A percentile compares a stretch with the other conserved stretches of the same genome.
phyloP scores from a whole-genome alignment of 805 yeast genomes.

The Ogataea neopini region DNA sequence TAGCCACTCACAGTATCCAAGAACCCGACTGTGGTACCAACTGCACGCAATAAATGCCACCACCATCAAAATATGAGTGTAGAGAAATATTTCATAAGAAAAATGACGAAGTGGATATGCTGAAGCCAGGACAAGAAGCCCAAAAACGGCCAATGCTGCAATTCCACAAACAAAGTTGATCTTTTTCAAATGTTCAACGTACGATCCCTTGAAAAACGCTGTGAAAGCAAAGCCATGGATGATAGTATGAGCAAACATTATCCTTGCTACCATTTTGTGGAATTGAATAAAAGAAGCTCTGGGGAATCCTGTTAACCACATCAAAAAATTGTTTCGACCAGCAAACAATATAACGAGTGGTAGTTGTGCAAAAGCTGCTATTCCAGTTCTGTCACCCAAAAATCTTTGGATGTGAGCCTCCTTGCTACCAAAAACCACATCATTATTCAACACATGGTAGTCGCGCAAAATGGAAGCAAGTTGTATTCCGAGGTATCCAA shows the following conservation, averaged over 20 bases:
- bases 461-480: slow-evolving; percentile 23
- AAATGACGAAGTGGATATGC: slow-evolving; percentile 49
- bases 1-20: slow-evolving; percentile 37
- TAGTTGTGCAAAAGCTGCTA: slow-evolving; percentile 40
- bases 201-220: not conserved
- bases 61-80: slow-evolving; percentile 58
- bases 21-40: slow-evolving; percentile 55
- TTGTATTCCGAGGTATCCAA: slow-evolving; percentile 29
- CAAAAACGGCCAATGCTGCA: slow-evolving; percentile 43
- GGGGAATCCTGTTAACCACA: slow-evolving; percentile 45
- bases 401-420: slow-evolving; percentile 36
- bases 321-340: slow-evolving; percentile 48
- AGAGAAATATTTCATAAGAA: slow-evolving; percentile 60
- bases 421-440: slow-evolving; percentile 34
- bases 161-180: slow-evolving; percentile 35
- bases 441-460: slow-evolving; percentile 16
- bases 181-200: slow-evolving; percentile 11
- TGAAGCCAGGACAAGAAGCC: slow-evolving; percentile 49
- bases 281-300: slow-evolving; percentile 48
- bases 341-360: slow-evolving; percentile 47
- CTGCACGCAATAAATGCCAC: slow-evolving; percentile 51
- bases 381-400: slow-evolving; percentile 40
- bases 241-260: slow-evolving; percentile 20
- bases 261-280: slow-evolving; percentile 69
- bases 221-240: slow-evolving; percentile 41